Evolutionary conservation across 257 asterid genomes (phyloP).

Genomic region (Scutellaria minor): DNA sequence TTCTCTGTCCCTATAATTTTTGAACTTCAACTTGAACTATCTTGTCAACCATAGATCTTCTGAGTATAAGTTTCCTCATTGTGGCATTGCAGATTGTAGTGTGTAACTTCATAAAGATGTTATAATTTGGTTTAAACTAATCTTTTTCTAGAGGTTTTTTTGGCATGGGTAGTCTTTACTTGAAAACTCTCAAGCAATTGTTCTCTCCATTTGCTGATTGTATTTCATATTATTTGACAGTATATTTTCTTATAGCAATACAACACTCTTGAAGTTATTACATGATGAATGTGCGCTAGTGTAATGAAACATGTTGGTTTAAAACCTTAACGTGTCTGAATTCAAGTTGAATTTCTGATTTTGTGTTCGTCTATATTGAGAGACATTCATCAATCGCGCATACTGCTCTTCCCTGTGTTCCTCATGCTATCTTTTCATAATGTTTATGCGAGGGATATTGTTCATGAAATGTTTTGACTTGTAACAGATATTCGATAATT

Average conservation of each 20-base stretch:
- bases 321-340: neutral
- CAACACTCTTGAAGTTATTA: neutral
- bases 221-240: neutral
- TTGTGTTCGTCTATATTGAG: neutral
- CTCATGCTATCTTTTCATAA: neutral
- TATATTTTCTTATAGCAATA: neutral
- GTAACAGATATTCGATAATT: conserved; percentile 66
- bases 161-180: too few species aligned
- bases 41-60: neutral
- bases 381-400: neutral
- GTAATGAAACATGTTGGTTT: neutral
- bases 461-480: conserved; percentile 8
- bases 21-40: neutral
- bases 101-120: too few species aligned
- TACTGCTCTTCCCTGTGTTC: neutral
- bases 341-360: neutral
- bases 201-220: conserved; percentile 11
- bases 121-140: too few species aligned
- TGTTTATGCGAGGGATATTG: neutral
- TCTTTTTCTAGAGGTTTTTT: too few species aligned
- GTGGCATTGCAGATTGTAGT: too few species aligned
- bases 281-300: neutral
- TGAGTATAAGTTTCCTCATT: too few species aligned
- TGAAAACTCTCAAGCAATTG: neutral
- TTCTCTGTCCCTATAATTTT: neutral